Evolutionary conservation across 2,329 filamentous ascomycete genomes (phyloP), one percentile per base, ranked within the genome.

Genomic region (Trichophyton rubrum): DNA sequence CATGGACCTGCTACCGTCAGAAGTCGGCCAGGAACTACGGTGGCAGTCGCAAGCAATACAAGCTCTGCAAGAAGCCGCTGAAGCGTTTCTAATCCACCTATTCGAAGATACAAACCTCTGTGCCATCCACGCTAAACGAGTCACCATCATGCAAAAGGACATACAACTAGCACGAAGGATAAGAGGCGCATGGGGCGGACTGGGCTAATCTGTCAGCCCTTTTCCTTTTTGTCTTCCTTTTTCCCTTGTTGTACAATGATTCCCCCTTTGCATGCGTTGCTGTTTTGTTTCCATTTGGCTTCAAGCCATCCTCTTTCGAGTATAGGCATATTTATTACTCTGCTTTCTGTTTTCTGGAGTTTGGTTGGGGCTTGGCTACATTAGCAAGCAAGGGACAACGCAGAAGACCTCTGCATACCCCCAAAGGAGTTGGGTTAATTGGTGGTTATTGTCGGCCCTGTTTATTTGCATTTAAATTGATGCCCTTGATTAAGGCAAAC

Each of bases 91-190:
- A 67, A 88, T 97, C 62, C 91, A 95, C 71, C 79, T 97, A n/a
- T 96, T 97, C 71, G 91, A 96, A 73, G 90, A 95, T 75, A 89
- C 89, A 66, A 96, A 97, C 77, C 82, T 97, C 47, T 96, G 92
- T 77, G 93, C 92, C 64, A 91, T 97, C 68, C 92, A 97, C 76
- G 93, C 92, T 64, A 96, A 96, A 79, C 82, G 92, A 72, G 90
- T 97, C 59, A 97, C 92, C 43, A 95, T 96, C 68, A 92, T 95
- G 89, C 90, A 93, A 75, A 96, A 96, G 78, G 93, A 97, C 75
- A 96, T 99, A 68, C 92, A 96, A 77, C 82, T 97, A 63, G 92
- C 92, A 20, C 79, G 88, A 68, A 78, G 88, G 66, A 90, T 92
- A 75, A 80, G 88, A 58, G 88, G 88, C 11, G 82, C 85, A 53